These are phyloP conservation scores for Penicillium sp. DNA, from an alignment of 2,329 filamentous ascomycete genomes.

Conservation along the genomic window DNA sequence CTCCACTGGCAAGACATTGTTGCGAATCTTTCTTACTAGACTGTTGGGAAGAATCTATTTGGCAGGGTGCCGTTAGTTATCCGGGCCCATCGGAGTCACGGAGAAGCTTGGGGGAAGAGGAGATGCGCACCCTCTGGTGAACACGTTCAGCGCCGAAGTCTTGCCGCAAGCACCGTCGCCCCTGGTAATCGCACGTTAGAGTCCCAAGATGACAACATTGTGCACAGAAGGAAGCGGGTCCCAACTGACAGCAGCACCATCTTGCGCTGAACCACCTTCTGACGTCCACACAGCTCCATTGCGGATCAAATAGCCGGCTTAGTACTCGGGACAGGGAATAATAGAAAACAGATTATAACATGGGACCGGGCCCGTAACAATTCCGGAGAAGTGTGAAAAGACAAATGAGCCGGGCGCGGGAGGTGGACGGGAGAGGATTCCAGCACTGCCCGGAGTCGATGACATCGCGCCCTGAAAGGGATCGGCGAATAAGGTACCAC, in stretches of 20 bases:
- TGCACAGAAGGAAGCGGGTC: background rate
- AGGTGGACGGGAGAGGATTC: slow-evolving; percentile 23
- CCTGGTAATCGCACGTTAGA: slow-evolving; percentile 50
- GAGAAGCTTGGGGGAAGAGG: slow-evolving; percentile 21
- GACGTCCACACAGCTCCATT: slow-evolving; percentile 65
- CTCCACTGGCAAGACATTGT: background rate
- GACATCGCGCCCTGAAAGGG: slow-evolving; percentile 33
- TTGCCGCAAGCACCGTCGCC: slow-evolving; percentile 97
- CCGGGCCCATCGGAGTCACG: slow-evolving; percentile 1
- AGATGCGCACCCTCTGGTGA: slow-evolving; percentile 79
- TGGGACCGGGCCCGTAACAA: too few relatives aligned
- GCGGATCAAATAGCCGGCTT: slow-evolving; percentile 16
- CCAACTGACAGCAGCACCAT: slow-evolving; percentile 75
- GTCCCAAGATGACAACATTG: background rate
- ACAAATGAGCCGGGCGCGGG: slow-evolving; percentile 7
- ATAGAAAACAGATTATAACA: too few relatives aligned
- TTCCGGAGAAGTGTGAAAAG: background rate
- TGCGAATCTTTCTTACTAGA: slow-evolving; percentile 63
- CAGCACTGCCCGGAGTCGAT: slow-evolving; percentile 32
- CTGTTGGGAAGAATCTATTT: slow-evolving; percentile 86
- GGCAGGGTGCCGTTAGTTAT: slow-evolving; percentile 18
- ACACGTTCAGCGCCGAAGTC: slow-evolving; percentile 95
- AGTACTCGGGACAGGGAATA: too few relatives aligned
- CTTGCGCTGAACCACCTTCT: slow-evolving; percentile 90
- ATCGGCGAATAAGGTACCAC: slow-evolving; percentile 48